Base-by-base conservation (phyloP, 2,329 filamentous ascomycete species). In the Calonectria henricotiae region DNA sequence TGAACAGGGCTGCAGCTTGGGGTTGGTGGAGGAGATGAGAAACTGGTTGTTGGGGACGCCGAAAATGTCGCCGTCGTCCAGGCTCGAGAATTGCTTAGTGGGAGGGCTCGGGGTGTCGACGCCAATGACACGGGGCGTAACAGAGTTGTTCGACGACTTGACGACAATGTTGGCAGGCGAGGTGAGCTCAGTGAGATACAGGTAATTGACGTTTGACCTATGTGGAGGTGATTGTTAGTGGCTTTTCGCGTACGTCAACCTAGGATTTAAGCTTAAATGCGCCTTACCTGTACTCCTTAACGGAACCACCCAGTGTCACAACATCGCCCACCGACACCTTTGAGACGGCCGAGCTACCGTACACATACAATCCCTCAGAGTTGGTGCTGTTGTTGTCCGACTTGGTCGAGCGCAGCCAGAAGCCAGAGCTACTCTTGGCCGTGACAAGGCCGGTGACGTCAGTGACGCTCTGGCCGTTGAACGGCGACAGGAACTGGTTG, bases 331-430 rank as follows among this genome's bases (percentile, higher is more conserved):
- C 87, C 8, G 86, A 85, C 55, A 91, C 81, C 74, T 87, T 87
- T 7, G 82, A 79, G 23, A 85, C 84, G 1, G 88, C 85, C 6
- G 82, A 82, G 73, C 83, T 85, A 72, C 88, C 86, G 76, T 87
- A 94, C 46, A 94, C 87, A 75, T 92, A 93, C 71, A 94, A 79
- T 2, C 89, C 89, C 77, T 92, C 90, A 0, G 91, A 93, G 2
- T 89, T 91, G 55, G 84, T 82, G 15, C 82, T 78, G 76, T 91
- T 87, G 58, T 84, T 79, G 76, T 92, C 88, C 0, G 89, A 86
- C 39, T 82, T 83, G 0, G 86, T 87, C 1, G 91, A 92, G 49
- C 89, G 88, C 20, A 94, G 83, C 84, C 87, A 94, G 78, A 94
- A 85, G 13, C 92, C 92, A 69, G 84, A 85, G 15, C 87, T 85